Evolutionary conservation across 1,139 yeast species (phyloP).

Genomic region (Diutina rugosa): DNA sequence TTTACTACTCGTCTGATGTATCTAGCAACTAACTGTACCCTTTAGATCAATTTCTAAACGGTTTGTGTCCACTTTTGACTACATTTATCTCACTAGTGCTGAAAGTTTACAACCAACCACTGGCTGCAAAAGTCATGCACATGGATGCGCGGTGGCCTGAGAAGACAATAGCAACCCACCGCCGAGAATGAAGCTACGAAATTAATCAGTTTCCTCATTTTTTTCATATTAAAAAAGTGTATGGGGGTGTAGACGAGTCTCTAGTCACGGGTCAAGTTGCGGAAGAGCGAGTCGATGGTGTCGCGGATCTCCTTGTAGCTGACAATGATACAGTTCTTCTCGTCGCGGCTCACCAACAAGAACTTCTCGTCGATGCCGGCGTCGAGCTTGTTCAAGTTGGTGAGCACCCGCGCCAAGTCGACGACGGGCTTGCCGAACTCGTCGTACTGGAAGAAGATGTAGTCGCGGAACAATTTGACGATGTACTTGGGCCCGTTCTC

Average conservation of each 20-base stretch:
- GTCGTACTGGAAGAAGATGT: slow-evolving; percentile 56
- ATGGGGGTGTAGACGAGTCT: not conserved
- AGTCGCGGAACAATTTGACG: slow-evolving; percentile 68
- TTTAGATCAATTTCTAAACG: too few relatives aligned
- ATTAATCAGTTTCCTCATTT: too few relatives aligned
- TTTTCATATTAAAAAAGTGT: not conserved
- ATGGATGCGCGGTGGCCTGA: too few relatives aligned
- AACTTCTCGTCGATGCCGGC: slow-evolving; percentile 84
- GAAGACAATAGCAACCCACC: too few relatives aligned
- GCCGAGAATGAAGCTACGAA: too few relatives aligned
- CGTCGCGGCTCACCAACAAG: slow-evolving; percentile 71
- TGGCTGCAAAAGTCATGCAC: too few relatives aligned
- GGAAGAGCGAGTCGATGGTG: slow-evolving; percentile 58
- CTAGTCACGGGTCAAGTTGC: slow-evolving; percentile 10
- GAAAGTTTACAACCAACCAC: too few relatives aligned
- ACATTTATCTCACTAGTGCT: too few relatives aligned
- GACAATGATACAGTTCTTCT: slow-evolving; percentile 65
- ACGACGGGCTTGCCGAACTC: slow-evolving; percentile 66
- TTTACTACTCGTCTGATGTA: too few relatives aligned
- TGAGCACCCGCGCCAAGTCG: slow-evolving; percentile 73
- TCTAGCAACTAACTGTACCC: too few relatives aligned
- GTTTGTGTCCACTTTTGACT: too few relatives aligned
- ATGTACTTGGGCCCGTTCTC: slow-evolving; percentile 71
- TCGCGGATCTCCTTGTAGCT: slow-evolving; percentile 73
- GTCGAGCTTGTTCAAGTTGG: slow-evolving; percentile 76